phyloP scores from a whole-genome alignment of 2,329 filamentous ascomycete genomes.

The Bertia moriformis region DNA sequence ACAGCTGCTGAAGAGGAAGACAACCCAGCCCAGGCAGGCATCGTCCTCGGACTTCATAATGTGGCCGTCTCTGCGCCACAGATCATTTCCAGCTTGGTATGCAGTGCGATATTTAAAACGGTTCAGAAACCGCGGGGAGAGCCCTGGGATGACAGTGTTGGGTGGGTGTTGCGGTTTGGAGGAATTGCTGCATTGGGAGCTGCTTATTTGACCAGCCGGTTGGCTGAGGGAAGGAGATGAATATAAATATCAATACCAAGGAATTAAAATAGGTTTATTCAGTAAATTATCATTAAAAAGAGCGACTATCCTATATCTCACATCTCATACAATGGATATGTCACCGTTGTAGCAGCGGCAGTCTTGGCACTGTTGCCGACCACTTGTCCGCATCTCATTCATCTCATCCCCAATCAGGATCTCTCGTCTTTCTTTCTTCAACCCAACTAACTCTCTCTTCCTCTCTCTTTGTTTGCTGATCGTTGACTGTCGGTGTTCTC shows the following conservation, averaged over 20 bases:
- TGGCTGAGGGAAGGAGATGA: conserved; percentile 40
- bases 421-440: too few relatives aligned
- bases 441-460: too few relatives aligned
- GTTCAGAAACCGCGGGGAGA: conserved; percentile 77
- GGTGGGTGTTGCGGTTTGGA: conserved; percentile 73
- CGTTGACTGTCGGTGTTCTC: too few relatives aligned
- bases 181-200: conserved; percentile 66
- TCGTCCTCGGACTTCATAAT: conserved; percentile 90
- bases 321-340: too few relatives aligned
- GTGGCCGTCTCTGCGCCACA: conserved; percentile 86
- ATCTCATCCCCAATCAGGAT: too few relatives aligned
- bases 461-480: too few relatives aligned
- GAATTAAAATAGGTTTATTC: too few relatives aligned
- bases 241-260: background rate
- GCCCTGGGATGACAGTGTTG: conserved; percentile 74
- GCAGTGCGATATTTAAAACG: conserved; percentile 68
- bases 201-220: conserved; percentile 54
- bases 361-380: too few relatives aligned
- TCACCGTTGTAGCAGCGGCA: too few relatives aligned
- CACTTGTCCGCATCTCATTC: too few relatives aligned
- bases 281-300: too few relatives aligned
- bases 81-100: conserved; percentile 74
- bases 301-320: too few relatives aligned
- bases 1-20: conserved; percentile 28
- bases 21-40: conserved; percentile 64